These are phyloP conservation scores for Arxiozyma slooffiae DNA, from an alignment of 1,139 yeast species.

Conservation along the genomic window DNA sequence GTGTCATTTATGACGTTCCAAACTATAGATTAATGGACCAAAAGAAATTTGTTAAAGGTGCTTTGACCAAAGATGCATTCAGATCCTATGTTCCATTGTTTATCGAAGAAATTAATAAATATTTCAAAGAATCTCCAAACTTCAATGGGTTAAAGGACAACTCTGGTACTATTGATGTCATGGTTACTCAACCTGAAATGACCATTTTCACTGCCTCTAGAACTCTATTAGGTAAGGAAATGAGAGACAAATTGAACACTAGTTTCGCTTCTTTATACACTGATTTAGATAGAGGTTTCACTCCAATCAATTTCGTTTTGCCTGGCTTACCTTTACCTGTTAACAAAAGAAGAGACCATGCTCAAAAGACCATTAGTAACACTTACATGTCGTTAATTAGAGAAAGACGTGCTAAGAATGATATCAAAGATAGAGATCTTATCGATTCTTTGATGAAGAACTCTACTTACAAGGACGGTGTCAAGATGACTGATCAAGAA, in stretches of 20 bases:
- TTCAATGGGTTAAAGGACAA: constrained; percentile 16
- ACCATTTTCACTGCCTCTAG: constrained; percentile 95
- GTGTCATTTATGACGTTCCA: constrained; percentile 95
- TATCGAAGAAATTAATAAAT: constrained; percentile 61
- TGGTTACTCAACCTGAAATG: constrained; percentile 85
- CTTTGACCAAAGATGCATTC: constrained; percentile 80
- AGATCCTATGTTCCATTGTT: constrained; percentile 80
- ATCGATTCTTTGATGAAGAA: constrained; percentile 77
- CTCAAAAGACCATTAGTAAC: constrained; percentile 68
- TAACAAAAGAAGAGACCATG: constrained; percentile 75
- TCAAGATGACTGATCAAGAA: constrained; percentile 86
- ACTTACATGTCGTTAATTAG: constrained; percentile 74
- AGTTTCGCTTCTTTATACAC: constrained; percentile 78
- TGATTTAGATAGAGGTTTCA: constrained; percentile 93
- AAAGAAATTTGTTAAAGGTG: constrained; percentile 88
- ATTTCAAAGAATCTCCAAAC: constrained; percentile 44
- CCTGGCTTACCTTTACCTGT: constrained; percentile 86
- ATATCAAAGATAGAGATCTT: constrained; percentile 76
- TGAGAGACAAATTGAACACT: constrained; percentile 73
- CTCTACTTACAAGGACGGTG: constrained; percentile 87
- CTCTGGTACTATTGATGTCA: constrained; percentile 42
- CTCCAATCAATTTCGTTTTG: constrained; percentile 91
- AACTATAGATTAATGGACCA: constrained; percentile 93
- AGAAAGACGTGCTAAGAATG: constrained; percentile 63
- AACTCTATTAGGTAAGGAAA: constrained; percentile 80